Base-by-base conservation (phyloP, 2,329 filamentous ascomycete genomes). In the Pezicula rhizophila region DNA sequence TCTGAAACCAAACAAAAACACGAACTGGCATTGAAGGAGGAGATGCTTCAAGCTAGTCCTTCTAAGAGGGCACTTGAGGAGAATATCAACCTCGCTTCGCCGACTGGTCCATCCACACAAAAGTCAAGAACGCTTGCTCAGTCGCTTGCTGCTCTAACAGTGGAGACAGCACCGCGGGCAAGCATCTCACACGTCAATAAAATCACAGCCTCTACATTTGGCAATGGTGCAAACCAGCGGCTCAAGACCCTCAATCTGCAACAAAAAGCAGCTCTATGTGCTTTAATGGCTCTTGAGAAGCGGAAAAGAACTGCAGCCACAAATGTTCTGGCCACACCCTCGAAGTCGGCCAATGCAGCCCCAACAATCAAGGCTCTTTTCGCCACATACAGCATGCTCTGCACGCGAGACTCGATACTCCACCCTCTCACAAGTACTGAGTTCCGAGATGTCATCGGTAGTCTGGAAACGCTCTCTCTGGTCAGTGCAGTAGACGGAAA, bases 251-350 rank as follows among this genome's bases (percentile, higher is more conserved):
- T 99, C 49, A 99, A 97, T 64, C 77, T 99, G 2, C 95, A 99
- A 64, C 93, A 99, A 67, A 97, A 96, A 67, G 93, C 92, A 4
- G 90, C 92, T 0, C 76, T 99, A 8, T 99, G 93, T 70, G 82
- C 92, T 0, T 75, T 99, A 12, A 78, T 92, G 35, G 89, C 89
- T 2, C 80, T 93, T n/a, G 91, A 96, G 66, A 88, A 86, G 59
- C 82, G 82, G 54, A 85, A 80, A 57, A 75, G 80, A 43, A 71
- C 71, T 47, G 70, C 73, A 49, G 79, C 70, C 59, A 70, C 70
- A 34, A 57, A 68, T 31, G 58, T 68, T 28, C 60, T 65, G 33
- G 60, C 60, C 35, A 82, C 85, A 2, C 84, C 85, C 0, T 82
- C 82, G 8, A 88, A 85, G 61, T 66, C 72, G 4, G 71, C 71